A percentile compares a stretch with the other conserved stretches of the same genome.
Evolutionary conservation across 495 filamentous ascomycete genomes (phyloP).

Genomic region (Neurospora sublineolata): DNA sequence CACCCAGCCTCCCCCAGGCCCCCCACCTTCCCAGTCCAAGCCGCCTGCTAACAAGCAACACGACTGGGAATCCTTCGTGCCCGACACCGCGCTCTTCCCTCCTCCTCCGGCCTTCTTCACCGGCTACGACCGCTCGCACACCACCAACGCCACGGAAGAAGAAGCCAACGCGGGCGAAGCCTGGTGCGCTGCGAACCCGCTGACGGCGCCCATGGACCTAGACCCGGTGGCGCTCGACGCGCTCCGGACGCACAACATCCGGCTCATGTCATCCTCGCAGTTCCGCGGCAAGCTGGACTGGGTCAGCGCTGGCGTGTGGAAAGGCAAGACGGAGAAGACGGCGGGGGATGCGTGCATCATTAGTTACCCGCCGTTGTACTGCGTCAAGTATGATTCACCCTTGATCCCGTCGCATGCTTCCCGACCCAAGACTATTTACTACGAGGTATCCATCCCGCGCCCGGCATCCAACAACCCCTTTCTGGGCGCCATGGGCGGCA

Average conservation of each 20-base stretch:
- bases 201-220: slow-evolving; percentile 45
- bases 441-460: slow-evolving; percentile 52
- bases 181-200: slow-evolving; percentile 56
- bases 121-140: slow-evolving; percentile 52
- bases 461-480: not conserved
- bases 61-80: slow-evolving; percentile 69
- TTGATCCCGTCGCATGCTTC: slow-evolving; percentile 28
- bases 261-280: slow-evolving; percentile 20
- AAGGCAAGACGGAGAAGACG: slow-evolving; percentile 16
- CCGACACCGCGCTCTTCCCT: slow-evolving; percentile 69
- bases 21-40: slow-evolving; percentile 36
- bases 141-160: slow-evolving; percentile 59
- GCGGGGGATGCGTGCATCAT: slow-evolving; percentile 45
- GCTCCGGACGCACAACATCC: slow-evolving; percentile 22
- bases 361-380: slow-evolving; percentile 65
- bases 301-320: slow-evolving; percentile 34
- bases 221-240: slow-evolving; percentile 28
- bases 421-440: slow-evolving; percentile 56
- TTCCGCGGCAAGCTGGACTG: slow-evolving; percentile 23
- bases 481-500: not conserved
- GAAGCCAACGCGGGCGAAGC: slow-evolving; percentile 61
- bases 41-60: slow-evolving; percentile 36
- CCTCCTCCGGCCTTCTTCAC: slow-evolving; percentile 62
- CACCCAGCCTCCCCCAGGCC: slow-evolving; percentile 28
- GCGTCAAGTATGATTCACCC: slow-evolving; percentile 56